These are phyloP conservation scores for Clohesyomyces aquaticus DNA, from an alignment of 495 filamentous ascomycete genomes.

Conservation along the genomic window DNA sequence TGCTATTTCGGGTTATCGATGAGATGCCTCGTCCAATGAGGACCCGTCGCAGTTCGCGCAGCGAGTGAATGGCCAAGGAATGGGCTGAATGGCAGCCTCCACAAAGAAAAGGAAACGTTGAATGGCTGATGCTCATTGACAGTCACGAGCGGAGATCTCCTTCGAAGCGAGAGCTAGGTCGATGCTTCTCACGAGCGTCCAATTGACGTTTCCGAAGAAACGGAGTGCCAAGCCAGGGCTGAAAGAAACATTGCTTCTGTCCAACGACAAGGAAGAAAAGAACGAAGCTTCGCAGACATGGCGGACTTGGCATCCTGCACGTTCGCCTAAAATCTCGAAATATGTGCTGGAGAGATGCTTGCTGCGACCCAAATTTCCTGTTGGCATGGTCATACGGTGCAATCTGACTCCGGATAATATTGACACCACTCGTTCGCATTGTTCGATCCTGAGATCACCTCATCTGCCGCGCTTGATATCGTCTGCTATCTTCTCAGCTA, in stretches of 20 bases:
- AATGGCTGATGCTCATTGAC: background rate
- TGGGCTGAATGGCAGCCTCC: background rate
- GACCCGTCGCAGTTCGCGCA: background rate
- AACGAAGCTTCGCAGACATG: background rate
- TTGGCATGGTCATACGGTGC: constrained; percentile 14
- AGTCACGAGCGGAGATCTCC: background rate
- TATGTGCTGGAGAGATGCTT: background rate
- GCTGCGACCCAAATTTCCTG: background rate
- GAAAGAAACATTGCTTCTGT: background rate
- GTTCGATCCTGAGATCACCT: background rate
- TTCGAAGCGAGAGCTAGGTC: background rate
- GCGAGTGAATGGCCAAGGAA: background rate
- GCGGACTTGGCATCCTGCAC: constrained; percentile 4
- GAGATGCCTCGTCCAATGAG: background rate
- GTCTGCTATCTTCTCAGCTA: constrained; percentile 18
- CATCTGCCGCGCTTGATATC: constrained; percentile 4
- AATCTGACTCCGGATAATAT: background rate
- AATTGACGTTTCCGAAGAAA: background rate
- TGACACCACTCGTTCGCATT: too few relatives aligned
- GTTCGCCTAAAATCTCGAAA: background rate
- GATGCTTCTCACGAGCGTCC: background rate
- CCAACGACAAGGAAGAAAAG: background rate
- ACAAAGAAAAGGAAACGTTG: background rate
- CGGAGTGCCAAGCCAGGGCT: background rate
- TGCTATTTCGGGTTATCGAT: background rate